Conservation (phyloP, 371 early-diverging fungal species). For the Encephalitozoon hellem region DNA sequence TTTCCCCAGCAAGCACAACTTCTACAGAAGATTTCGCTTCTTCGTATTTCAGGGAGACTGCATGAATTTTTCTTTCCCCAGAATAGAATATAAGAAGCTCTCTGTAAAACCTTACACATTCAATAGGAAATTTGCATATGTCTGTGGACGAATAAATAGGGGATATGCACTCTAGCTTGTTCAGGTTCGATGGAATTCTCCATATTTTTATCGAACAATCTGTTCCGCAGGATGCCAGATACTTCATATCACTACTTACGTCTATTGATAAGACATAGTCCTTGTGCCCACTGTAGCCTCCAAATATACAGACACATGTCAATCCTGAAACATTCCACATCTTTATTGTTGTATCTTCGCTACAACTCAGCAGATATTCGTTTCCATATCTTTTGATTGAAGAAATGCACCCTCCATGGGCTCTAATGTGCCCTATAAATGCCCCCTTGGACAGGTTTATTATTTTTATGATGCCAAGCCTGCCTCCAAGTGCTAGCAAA, state of each 20-base stretch:
- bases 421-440: conserved; percentile 10
- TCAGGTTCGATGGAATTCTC: conserved; percentile 26
- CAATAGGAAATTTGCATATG: conserved; percentile 35
- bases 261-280: conserved; percentile 66
- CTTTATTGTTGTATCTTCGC: conserved; percentile 69
- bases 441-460: conserved; percentile 25
- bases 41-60: neutral
- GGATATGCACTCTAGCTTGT: neutral
- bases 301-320: conserved; percentile 63
- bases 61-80: neutral
- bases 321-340: conserved; percentile 66
- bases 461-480: conserved; percentile 42
- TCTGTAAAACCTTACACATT: conserved; percentile 49
- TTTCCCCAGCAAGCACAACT: neutral
- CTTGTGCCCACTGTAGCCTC: conserved; percentile 64
- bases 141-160: conserved; percentile 23
- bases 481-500: conserved; percentile 30
- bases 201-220: conserved; percentile 66
- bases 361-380: conserved; percentile 65
- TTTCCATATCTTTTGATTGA: conserved; percentile 43
- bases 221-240: conserved; percentile 66
- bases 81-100: conserved; percentile 31
- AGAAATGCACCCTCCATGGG: conserved; percentile 49
- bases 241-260: conserved; percentile 61
- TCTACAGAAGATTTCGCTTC: neutral